Conservation (phyloP, 768 basidiomycete genomes). For the Lyophyllum decastes region DNA sequence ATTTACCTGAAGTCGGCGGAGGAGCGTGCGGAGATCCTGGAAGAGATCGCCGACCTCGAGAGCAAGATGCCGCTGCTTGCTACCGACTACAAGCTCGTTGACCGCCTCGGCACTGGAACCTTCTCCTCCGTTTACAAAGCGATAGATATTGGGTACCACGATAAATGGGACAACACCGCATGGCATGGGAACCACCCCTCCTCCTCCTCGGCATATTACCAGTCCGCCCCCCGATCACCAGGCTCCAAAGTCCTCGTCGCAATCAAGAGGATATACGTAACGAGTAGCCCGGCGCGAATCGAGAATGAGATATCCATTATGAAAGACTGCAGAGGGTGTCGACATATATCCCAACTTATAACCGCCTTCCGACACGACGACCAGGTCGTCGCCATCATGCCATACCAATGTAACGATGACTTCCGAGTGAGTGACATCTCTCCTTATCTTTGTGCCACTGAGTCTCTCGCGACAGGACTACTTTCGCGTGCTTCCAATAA, state of each 20-base stretch:
- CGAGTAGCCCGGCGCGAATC: constrained; percentile 90
- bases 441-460: neutral
- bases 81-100: constrained; percentile 75
- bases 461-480: constrained; percentile 56
- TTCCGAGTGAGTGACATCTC: constrained; percentile 71
- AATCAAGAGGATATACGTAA: constrained; percentile 95
- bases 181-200: constrained; percentile 73
- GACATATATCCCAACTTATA: constrained; percentile 91
- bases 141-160: constrained; percentile 72
- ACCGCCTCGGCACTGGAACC: constrained; percentile 94
- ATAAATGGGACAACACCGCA: constrained; percentile 72
- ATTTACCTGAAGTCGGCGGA: constrained; percentile 57
- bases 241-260: constrained; percentile 79
- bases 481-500: constrained; percentile 71
- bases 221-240: constrained; percentile 43
- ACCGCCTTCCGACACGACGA: constrained; percentile 90
- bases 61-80: constrained; percentile 64
- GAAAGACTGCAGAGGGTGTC: constrained; percentile 79
- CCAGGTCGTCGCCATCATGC: constrained; percentile 93
- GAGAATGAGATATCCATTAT: constrained; percentile 91
- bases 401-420: constrained; percentile 89
- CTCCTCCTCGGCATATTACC: constrained; percentile 66
- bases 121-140: constrained; percentile 99
- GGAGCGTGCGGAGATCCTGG: constrained; percentile 72
- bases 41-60: constrained; percentile 77